These are phyloP conservation scores for Trichocladium uniseriatum DNA, from an alignment of 495 filamentous ascomycete genomes.

Conservation along the genomic window DNA sequence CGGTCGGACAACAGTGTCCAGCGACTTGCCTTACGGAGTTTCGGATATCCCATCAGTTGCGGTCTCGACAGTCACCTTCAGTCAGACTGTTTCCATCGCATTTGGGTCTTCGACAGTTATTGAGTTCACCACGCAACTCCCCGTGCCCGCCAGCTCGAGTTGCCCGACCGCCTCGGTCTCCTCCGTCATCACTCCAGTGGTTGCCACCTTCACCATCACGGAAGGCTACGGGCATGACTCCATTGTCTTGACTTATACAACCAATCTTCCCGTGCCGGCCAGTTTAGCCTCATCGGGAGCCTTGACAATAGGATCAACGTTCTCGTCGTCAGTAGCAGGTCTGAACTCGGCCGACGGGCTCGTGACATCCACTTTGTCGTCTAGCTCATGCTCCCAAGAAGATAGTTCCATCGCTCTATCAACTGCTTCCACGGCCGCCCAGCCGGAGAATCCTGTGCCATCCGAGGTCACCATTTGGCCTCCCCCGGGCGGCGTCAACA, in stretches of 20 bases:
- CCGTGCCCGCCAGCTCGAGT: conserved; percentile 1
- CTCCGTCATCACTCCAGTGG: conserved; percentile 7
- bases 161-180: background rate
- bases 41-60: background rate
- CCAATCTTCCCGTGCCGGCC: background rate
- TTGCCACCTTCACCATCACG: conserved; percentile 16
- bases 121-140: conserved; percentile 15
- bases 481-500: background rate
- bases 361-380: background rate
- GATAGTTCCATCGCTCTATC: background rate
- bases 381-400: conserved; percentile 6
- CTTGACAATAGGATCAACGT: background rate
- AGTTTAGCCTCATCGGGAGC: background rate
- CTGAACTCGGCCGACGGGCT: no score
- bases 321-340: background rate
- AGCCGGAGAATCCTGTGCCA: background rate
- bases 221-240: conserved; percentile 10
- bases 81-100: conserved; percentile 18
- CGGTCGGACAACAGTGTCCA: background rate
- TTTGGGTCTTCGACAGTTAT: conserved; percentile 13
- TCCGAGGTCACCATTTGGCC: conserved; percentile 7
- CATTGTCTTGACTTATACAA: conserved; percentile 15
- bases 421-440: background rate
- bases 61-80: conserved; percentile 20
- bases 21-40: background rate